Conservation (phyloP, 495 filamentous ascomycete species). For the Penicillium malachiteum region DNA sequence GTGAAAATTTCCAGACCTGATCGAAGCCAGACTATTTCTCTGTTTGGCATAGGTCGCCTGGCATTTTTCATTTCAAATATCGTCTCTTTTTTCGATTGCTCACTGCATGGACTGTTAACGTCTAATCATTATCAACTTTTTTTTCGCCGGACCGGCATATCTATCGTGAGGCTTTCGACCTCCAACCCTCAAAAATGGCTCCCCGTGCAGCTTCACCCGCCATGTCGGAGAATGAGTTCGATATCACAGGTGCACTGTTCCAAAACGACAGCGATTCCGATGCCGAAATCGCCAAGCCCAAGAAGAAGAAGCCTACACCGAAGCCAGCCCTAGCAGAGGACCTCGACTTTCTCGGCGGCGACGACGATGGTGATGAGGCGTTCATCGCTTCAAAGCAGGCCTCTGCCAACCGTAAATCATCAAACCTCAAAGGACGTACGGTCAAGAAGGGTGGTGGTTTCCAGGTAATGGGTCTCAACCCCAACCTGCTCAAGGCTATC, state of each 20-base stretch:
- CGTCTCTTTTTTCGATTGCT: conserved; percentile 1
- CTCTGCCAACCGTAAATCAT: conserved; percentile 78
- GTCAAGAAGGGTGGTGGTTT: conserved; percentile 95
- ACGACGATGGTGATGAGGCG: conserved; percentile 71
- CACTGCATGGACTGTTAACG: not conserved
- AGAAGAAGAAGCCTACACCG: conserved; percentile 42
- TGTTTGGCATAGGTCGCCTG: not conserved
- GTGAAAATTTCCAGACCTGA: not conserved
- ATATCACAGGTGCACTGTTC: conserved; percentile 82
- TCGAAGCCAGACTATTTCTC: not conserved
- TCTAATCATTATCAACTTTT: not conserved
- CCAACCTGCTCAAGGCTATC: conserved; percentile 82
- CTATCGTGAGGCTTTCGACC: not conserved
- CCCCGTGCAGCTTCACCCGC: conserved; percentile 74
- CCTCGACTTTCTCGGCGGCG: conserved; percentile 49
- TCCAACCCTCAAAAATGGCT: conserved; percentile 41
- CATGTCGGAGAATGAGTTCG: conserved; percentile 84
- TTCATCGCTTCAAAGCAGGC: conserved; percentile 87
- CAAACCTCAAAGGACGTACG: conserved; percentile 77
- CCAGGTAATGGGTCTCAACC: conserved; percentile 91
- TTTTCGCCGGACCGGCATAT: conserved; percentile 1
- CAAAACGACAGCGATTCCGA: conserved; percentile 53
- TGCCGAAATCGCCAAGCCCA: conserved; percentile 20
- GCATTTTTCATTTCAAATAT: not conserved
- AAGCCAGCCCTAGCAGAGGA: conserved; percentile 35